These are phyloP conservation scores for Kazachstania bromeliacearum DNA, from an alignment of 805 yeast species.

Conservation along the genomic window DNA sequence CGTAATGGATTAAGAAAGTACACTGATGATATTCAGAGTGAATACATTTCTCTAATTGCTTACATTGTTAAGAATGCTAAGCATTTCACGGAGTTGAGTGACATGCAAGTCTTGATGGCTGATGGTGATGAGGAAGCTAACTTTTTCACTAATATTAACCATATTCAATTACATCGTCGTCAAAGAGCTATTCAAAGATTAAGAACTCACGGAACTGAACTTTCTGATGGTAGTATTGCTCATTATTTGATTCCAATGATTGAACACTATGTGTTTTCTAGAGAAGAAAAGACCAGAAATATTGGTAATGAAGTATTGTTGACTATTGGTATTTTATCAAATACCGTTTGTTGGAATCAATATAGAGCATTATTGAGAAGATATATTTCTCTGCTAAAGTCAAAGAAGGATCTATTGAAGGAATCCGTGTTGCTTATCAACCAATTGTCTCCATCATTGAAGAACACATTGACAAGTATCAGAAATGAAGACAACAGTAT, in stretches of 20 bases:
- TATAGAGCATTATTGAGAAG: constrained; percentile 66
- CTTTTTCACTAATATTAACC: constrained; percentile 66
- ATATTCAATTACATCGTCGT: constrained; percentile 78
- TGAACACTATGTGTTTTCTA: constrained; percentile 63
- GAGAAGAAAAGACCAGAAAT: constrained; percentile 50
- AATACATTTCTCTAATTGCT: constrained; percentile 56
- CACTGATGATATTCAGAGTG: constrained; percentile 58
- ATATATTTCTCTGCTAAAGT: constrained; percentile 45
- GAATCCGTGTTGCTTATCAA: constrained; percentile 52
- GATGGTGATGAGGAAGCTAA: constrained; percentile 75
- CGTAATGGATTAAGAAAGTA: constrained; percentile 54
- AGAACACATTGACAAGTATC: constrained; percentile 25
- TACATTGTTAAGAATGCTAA: constrained; percentile 46
- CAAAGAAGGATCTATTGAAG: constrained; percentile 41
- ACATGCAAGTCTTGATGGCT: constrained; percentile 54
- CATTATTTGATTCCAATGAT: constrained; percentile 78
- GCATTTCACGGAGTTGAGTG: constrained; percentile 44
- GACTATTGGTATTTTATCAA: constrained; percentile 50
- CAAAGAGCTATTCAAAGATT: constrained; percentile 71
- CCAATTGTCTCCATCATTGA: constrained; percentile 43
- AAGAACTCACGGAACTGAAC: constrained; percentile 36
- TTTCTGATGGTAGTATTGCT: constrained; percentile 53
- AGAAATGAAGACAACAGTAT: constrained; percentile 14
- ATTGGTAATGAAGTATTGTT: constrained; percentile 56
- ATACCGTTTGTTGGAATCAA: constrained; percentile 66